Base-by-base conservation (phyloP, 2,329 filamentous ascomycete species). In the Colletotrichum eremochloae region DNA sequence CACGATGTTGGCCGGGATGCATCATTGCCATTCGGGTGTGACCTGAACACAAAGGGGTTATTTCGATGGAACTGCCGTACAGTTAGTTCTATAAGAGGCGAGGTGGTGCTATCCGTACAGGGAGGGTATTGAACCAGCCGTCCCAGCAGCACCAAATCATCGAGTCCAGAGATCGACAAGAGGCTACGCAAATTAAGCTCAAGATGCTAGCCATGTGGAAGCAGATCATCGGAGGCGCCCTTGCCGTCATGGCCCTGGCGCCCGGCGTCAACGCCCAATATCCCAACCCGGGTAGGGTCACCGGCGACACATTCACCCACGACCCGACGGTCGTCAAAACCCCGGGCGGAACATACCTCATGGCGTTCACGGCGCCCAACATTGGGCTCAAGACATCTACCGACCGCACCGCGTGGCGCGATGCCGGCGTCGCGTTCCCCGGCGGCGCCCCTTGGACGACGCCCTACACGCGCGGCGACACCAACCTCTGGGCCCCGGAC, bases 401-500 rank as follows among this genome's bases (percentile, higher is more conserved):
- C 48, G 79, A 80, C 62, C 79, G 79, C 31, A 80, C 79, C 1
- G 66, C 63, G 2, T 80, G 79, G 79, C 74, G 67, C 11, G 72
- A 80, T 31, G 79, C 75, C 53, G 79, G 79, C 1, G 72, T 75
- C 20, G 79, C 68, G 11, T 80, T 80, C 71, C 79, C 79, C 18
- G 76, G 74, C 36, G 79, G 79, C 2, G 79, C 79, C 8, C 74
- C 79, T 0, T 80, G 79, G 79, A 80, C 79, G 0, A 78, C 76
- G 0, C 67, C 76, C 20, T 80, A 80, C 57, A 80, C 79, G 36
- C 68, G 71, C 3, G 78, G 78, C 38, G 78, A 76, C 1, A 75
- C 71, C 69, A 80, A 80, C 52, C 79, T 81, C 44, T 83, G 71
- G 87, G 89, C 90, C 0, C 90, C 90, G 0, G 89, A 91, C 75